These are phyloP conservation scores for Truncatella angustata DNA, from an alignment of 2,329 filamentous ascomycete genomes.

Conservation along the genomic window DNA sequence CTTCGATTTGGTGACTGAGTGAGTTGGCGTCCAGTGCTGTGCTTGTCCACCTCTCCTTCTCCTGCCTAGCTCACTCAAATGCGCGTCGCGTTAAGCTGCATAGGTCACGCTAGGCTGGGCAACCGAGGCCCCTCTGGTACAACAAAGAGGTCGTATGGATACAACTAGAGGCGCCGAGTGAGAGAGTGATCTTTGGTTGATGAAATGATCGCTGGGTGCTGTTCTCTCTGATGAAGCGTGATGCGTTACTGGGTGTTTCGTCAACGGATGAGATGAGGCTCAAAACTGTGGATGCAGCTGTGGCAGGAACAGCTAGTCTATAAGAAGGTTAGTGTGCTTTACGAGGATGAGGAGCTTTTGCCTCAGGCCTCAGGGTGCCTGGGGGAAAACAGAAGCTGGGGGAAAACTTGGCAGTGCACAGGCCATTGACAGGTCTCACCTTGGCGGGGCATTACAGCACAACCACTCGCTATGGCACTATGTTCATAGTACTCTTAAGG, in stretches of 20 bases:
- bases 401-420: background rate
- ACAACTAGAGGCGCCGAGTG: too few species aligned
- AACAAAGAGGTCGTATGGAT: background rate
- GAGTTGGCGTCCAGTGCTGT: background rate
- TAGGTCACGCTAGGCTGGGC: background rate
- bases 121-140: background rate
- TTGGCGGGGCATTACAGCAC: background rate
- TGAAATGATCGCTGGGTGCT: background rate
- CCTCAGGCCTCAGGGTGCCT: too few species aligned
- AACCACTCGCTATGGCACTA: too few species aligned
- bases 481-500: too few species aligned
- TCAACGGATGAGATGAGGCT: background rate
- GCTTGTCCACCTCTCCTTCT: background rate
- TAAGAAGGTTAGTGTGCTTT: background rate
- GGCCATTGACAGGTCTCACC: too few species aligned
- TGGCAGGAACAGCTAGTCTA: background rate
- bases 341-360: too few species aligned
- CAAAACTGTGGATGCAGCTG: background rate
- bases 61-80: background rate
- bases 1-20: too few species aligned
- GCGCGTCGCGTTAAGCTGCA: constrained; percentile 5
- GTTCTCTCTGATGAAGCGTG: background rate
- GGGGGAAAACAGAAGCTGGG: background rate
- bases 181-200: background rate
- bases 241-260: background rate